Base-by-base conservation (phyloP, 805 yeast species). In the Lachancea waltii region DNA sequence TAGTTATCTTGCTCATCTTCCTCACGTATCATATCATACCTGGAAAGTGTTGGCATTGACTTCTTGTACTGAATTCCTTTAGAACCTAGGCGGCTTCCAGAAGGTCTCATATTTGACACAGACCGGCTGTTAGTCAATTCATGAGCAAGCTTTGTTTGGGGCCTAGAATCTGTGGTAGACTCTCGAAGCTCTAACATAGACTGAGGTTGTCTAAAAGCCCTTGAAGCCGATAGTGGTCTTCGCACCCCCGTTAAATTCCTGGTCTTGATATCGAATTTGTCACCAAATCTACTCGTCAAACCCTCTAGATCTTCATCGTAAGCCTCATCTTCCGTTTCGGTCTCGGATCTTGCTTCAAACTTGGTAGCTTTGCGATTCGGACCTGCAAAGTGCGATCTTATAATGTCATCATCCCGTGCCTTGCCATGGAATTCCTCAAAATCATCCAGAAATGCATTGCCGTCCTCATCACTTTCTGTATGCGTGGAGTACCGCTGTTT, bases 101-200 rank as follows among this genome's bases (percentile, higher is more conserved):
- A 15, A n/a, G n/a, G n/a, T 24, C 52, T 45, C 24, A 57, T 33
- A 35, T 49, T 57, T 16, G 55, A 49, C 2, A 48, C 51, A 5
- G 63, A 56, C 35, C 49, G 41, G 32, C 61, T 57, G 36, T 44
- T 53, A 16, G 53, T 49, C 22, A 57, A 38, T 35, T 32, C 36
- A 17, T 35, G 36, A 11, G 46, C 23, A 15, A 37, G 18, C 9
- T 19, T 34, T 17, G 29, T 23, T 19, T 29, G 16, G 10, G 30
- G 19, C 18, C 30, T 24, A 32, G 24, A 21, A 6, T 16, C 21
- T 20, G 17, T n/a, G 22, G 26, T 25, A 25, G 7, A 14, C 14
- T 33, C 35, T 29, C 57, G 51, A 27, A 60, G 38, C 18, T 58
- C 54, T 48, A 53, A 42, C 62, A 59, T 58, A 0, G 64, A 59